phyloP scores from a whole-genome alignment of 129 eudicot species.

The Ambrosia trifida region DNA sequence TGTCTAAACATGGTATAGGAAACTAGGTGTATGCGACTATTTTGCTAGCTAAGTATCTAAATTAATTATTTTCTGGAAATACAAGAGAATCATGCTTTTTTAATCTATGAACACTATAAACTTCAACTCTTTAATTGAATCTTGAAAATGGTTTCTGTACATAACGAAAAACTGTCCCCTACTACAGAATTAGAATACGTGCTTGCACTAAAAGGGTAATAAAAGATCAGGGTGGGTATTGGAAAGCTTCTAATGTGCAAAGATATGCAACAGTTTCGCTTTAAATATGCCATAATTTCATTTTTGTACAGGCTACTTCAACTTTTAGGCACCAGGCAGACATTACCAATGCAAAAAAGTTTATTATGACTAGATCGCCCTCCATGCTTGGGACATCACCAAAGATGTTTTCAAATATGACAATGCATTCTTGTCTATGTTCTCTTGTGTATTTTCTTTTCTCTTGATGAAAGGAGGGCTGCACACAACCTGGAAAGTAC shows the following conservation, averaged over 20 bases:
- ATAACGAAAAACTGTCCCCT: not conserved
- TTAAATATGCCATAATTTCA: not conserved
- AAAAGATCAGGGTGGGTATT: not conserved
- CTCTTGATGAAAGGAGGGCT: slow-evolving; percentile 48
- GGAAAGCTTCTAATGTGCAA: not conserved
- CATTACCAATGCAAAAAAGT: slow-evolving; percentile 90
- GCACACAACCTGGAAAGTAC: slow-evolving; percentile 44
- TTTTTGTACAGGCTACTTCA: slow-evolving; percentile 12
- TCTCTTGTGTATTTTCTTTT: slow-evolving; percentile 56
- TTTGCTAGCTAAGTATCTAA: not conserved
- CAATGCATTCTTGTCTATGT: slow-evolving; percentile 79
- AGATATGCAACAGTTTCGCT: not conserved
- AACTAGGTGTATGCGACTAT: not conserved
- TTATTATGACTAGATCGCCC: slow-evolving; percentile 73
- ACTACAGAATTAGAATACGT: not conserved
- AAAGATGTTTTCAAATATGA: slow-evolving; percentile 64
- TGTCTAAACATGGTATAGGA: not conserved
- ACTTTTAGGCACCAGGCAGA: slow-evolving; percentile 23
- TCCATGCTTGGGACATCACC: slow-evolving; percentile 53
- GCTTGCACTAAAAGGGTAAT: not conserved
- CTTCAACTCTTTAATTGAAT: not conserved
- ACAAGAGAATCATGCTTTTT: not conserved
- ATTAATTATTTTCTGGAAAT: not conserved
- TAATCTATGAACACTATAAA: not conserved
- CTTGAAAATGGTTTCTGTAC: not conserved